These are phyloP conservation scores for Mycosphaerella arachidis DNA, from an alignment of 2,329 filamentous ascomycete genomes.

Conservation along the genomic window DNA sequence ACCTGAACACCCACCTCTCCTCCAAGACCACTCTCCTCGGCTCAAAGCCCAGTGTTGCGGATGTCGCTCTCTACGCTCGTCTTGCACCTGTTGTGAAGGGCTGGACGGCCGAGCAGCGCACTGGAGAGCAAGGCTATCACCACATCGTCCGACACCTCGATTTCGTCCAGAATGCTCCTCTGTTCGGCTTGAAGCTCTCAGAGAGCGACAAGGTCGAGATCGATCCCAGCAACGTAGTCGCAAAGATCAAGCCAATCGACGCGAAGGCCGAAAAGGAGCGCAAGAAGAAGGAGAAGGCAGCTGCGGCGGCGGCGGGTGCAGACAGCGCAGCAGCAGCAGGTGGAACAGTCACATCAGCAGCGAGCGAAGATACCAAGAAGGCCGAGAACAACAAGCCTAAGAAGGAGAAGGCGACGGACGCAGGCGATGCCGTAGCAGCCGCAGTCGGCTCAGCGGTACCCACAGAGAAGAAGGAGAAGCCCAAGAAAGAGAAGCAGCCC, in stretches of 20 bases:
- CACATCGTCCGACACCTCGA: slow-evolving; percentile 89
- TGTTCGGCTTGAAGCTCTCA: slow-evolving; percentile 64
- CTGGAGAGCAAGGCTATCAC: slow-evolving; percentile 81
- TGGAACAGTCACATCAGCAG: slow-evolving; percentile 40
- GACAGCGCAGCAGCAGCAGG: slow-evolving; percentile 46
- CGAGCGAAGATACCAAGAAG: slow-evolving; percentile 45
- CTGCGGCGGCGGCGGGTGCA: slow-evolving; percentile 49
- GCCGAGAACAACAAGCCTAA: slow-evolving; percentile 33
- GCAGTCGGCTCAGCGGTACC: slow-evolving; percentile 42
- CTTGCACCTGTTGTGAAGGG: slow-evolving; percentile 70
- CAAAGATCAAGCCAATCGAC: slow-evolving; percentile 83
- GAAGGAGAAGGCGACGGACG: slow-evolving; percentile 41
- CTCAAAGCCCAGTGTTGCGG: slow-evolving; percentile 81
- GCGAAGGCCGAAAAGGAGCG: slow-evolving; percentile 94
- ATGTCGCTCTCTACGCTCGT: slow-evolving; percentile 75
- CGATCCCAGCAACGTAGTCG: slow-evolving; percentile 73
- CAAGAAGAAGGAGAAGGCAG: slow-evolving; percentile 90
- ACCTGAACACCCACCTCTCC: slow-evolving; percentile 81
- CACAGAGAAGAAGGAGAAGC: slow-evolving; percentile 58
- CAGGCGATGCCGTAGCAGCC: slow-evolving; percentile 47
- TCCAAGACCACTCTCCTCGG: slow-evolving; percentile 86
- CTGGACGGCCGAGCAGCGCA: slow-evolving; percentile 82
- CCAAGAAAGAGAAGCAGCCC: slow-evolving; percentile 85
- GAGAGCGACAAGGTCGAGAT: slow-evolving; percentile 72
- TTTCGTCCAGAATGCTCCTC: slow-evolving; percentile 84